phyloP scores from a whole-genome alignment of 1,284 basidiomycete species.

The Marasmius oreades region DNA sequence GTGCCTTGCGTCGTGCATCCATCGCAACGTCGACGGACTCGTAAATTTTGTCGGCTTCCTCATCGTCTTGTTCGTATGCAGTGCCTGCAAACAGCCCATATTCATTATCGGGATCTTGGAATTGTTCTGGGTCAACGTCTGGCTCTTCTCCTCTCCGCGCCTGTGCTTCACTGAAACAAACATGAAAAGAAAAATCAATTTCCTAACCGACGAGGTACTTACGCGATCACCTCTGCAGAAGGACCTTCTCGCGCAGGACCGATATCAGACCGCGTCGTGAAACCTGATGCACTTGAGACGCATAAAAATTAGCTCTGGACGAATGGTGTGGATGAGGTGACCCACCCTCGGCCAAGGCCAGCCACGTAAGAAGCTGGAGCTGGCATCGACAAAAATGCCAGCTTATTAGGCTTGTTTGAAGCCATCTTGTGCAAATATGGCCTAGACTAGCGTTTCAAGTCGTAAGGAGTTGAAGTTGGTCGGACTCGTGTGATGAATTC shows the following conservation, averaged over 20 bases:
- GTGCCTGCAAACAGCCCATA: conserved; percentile 94
- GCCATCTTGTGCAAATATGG: conserved; percentile 32
- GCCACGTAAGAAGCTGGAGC: conserved; percentile 94
- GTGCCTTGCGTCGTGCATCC: conserved; percentile 79
- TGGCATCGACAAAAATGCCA: conserved; percentile 82
- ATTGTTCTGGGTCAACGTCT: conserved; percentile 84
- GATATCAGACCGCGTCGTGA: conserved; percentile 98
- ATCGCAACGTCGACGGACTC: conserved; percentile 87
- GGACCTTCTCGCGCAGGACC: conserved; percentile 96
- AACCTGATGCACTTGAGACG: conserved; percentile 81
- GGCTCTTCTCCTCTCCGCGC: conserved; percentile 82
- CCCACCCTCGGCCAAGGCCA: conserved; percentile 91
- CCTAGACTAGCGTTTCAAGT: background rate
- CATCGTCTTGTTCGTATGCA: conserved; percentile 96
- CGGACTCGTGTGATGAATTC: too few species aligned
- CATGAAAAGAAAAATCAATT: conserved; percentile 5
- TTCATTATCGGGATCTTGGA: conserved; percentile 97
- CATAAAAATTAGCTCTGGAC: conserved; percentile 13
- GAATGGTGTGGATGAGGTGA: conserved; percentile 10
- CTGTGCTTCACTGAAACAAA: conserved; percentile 66
- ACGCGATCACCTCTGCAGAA: conserved; percentile 85
- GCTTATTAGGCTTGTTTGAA: conserved; percentile 61
- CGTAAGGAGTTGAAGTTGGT: background rate
- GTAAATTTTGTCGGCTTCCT: conserved; percentile 96
- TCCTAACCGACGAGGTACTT: conserved; percentile 26